A percentile compares a stretch with the other conserved stretches of the same genome.
Conservation (phyloP, 169 alveolate species). For the Babesia ovata region DNA sequence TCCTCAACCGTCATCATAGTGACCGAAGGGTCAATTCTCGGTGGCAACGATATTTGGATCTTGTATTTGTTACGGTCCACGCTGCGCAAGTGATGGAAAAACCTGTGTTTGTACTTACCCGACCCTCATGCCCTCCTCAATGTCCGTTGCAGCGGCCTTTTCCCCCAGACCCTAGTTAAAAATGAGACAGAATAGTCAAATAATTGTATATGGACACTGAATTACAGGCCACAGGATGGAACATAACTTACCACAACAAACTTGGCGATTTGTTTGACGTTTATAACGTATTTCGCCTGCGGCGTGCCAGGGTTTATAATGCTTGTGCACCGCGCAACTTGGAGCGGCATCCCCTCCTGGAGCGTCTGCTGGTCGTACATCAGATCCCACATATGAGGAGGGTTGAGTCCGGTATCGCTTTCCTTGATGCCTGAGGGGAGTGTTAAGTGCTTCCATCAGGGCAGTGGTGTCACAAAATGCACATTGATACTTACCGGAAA, state of each 20-base stretch:
- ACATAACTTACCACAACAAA: conserved; percentile 94
- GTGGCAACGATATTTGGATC: conserved; percentile 97
- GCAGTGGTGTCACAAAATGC: neutral
- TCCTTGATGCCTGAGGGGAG: conserved; percentile 89
- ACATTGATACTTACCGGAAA: conserved; percentile 62
- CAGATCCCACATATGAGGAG: conserved; percentile 98
- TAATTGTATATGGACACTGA: neutral
- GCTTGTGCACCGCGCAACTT: conserved; percentile 98
- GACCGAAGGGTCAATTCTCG: conserved; percentile 99
- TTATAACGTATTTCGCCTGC: conserved; percentile 94
- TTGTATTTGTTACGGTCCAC: conserved; percentile 93
- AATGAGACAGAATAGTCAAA: neutral
- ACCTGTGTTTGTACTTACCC: conserved; percentile 81
- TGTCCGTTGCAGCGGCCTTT: conserved; percentile 98
- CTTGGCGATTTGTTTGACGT: conserved; percentile 97
- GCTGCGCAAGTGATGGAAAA: conserved; percentile 15
- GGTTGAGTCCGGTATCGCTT: conserved; percentile 98
- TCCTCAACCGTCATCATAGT: conserved; percentile 99
- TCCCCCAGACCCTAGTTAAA: conserved; percentile 93
- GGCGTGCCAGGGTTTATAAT: conserved; percentile 96
- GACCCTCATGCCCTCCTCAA: conserved; percentile 99
- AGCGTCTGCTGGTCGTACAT: conserved; percentile 94
- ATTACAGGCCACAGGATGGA: neutral
- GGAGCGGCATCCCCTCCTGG: conserved; percentile 95
- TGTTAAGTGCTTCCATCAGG: neutral